A percentile compares a stretch with the other conserved stretches of the same genome.
Conservation (phyloP, 2,329 filamentous ascomycete species). For the Aspergillus pseudonomiae region DNA sequence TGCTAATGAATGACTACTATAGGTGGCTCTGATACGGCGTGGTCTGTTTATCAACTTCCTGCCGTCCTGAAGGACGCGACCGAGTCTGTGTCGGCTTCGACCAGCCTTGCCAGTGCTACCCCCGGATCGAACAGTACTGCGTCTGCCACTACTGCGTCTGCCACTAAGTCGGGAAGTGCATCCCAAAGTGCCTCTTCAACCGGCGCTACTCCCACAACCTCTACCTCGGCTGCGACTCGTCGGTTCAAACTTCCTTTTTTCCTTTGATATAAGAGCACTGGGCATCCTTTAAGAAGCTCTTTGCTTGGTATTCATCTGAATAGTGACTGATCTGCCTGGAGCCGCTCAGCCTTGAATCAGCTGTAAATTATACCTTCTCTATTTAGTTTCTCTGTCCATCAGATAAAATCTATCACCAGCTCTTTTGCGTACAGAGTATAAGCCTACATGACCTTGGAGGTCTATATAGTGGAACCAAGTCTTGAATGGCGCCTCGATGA, state of each 20-base stretch:
- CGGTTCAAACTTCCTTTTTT: background rate
- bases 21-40: background rate
- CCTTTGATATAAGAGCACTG: background rate
- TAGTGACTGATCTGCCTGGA: background rate
- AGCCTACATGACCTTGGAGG: too few species aligned
- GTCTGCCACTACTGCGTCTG: background rate
- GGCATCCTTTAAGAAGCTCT: background rate
- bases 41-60: background rate
- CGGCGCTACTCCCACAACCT: background rate
- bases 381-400: background rate
- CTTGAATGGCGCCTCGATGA: too few species aligned
- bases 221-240: background rate
- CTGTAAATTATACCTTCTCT: background rate
- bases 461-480: too few species aligned
- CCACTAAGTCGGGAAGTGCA: background rate
- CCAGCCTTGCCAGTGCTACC: background rate
- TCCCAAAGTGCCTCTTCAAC: background rate
- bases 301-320: background rate
- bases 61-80: background rate
- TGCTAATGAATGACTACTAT: background rate
- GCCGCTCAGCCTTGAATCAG: background rate
- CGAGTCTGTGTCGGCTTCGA: background rate
- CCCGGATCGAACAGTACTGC: background rate
- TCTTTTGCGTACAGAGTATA: too few species aligned
- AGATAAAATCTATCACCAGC: background rate